These are phyloP conservation scores for Biscogniauxia marginata DNA, from an alignment of 2,329 filamentous ascomycete genomes.

Conservation along the genomic window DNA sequence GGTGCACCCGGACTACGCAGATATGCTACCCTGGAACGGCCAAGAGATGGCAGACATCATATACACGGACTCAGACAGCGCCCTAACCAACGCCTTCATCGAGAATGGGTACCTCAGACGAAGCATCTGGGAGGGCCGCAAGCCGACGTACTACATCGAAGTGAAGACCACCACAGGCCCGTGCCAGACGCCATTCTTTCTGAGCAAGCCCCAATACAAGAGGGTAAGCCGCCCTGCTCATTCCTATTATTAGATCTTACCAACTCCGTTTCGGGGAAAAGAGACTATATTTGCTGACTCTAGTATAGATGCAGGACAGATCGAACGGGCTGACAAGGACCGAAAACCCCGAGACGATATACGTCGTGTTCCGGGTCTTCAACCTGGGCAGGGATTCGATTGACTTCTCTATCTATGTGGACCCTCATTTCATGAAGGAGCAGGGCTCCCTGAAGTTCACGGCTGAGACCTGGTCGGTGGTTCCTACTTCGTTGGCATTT, in stretches of 20 bases:
- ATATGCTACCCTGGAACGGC: conserved; percentile 40
- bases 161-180: conserved; percentile 47
- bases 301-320: no score
- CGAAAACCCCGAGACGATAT: no score
- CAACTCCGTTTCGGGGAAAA: no score
- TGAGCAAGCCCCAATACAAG: conserved; percentile 45
- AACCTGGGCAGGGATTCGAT: not conserved
- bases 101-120: conserved; percentile 33
- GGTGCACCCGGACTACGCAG: conserved; percentile 39
- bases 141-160: conserved; percentile 46
- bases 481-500: no score
- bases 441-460: not conserved
- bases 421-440: not conserved
- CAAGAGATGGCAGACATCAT: conserved; percentile 47
- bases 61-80: conserved; percentile 38
- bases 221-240: no score
- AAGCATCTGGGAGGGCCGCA: conserved; percentile 25
- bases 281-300: no score
- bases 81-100: conserved; percentile 36
- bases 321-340: no score
- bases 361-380: not conserved
- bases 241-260: no score
- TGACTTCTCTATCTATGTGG: not conserved
- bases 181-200: conserved; percentile 42
- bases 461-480: not conserved